These are phyloP conservation scores for Mycena galopus DNA, from an alignment of 768 basidiomycete species.

Conservation along the genomic window DNA sequence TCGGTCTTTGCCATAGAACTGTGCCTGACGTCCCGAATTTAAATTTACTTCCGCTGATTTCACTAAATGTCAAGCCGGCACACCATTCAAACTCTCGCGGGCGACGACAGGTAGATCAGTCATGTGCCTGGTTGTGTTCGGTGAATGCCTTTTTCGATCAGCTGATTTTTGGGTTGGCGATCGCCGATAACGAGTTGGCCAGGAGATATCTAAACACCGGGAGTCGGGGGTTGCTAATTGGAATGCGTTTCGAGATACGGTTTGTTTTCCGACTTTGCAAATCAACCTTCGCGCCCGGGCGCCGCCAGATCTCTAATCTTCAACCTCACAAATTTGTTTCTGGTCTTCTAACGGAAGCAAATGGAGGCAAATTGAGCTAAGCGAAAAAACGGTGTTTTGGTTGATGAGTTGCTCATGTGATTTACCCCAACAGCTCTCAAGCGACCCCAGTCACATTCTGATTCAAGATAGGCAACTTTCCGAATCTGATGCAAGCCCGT, in stretches of 20 bases:
- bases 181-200: neutral
- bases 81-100: neutral
- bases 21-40: conserved; percentile 1
- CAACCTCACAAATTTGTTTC: conserved; percentile 7
- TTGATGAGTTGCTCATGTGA: neutral
- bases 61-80: neutral
- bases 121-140: neutral
- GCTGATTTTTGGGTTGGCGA: conserved; percentile 13
- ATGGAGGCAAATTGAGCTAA: conserved; percentile 3
- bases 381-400: conserved; percentile 18
- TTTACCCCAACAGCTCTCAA: too few species aligned
- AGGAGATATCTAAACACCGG: neutral
- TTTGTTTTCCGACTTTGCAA: neutral
- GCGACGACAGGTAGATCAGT: conserved; percentile 6
- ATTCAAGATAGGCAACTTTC: conserved; percentile 28
- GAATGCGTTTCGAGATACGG: neutral
- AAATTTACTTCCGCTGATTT: neutral
- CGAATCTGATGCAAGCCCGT: conserved; percentile 10
- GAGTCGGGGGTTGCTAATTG: neutral
- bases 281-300: neutral
- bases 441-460: neutral
- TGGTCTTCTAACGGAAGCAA: conserved; percentile 17
- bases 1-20: conserved; percentile 13
- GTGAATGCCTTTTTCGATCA: conserved; percentile 11
- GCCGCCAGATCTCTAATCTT: neutral